A percentile compares a stretch with the other conserved stretches of the same genome.
These are phyloP conservation scores for Phytophthora foliorum DNA, from an alignment of 352 stramenopile genomes.

Conservation along the genomic window DNA sequence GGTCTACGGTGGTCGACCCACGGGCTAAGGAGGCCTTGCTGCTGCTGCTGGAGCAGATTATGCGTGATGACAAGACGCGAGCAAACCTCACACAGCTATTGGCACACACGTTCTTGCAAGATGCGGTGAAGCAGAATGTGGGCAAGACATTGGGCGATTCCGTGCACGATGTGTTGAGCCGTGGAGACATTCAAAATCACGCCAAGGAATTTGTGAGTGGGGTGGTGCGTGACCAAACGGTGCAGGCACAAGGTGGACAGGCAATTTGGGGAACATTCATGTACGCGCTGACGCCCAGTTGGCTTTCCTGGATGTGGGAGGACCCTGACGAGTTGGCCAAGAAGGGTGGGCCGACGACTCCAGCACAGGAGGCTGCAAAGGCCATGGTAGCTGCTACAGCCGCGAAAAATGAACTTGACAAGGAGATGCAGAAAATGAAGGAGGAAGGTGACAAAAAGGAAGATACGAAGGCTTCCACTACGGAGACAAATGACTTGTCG, in stretches of 20 bases:
- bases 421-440: conserved; percentile 31
- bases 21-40: conserved; percentile 58
- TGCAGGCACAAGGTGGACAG: conserved; percentile 81
- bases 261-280: conserved; percentile 85
- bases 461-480: neutral
- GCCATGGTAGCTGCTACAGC: conserved; percentile 44
- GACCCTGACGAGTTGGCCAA: conserved; percentile 27
- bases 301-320: conserved; percentile 85
- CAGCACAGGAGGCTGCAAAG: conserved; percentile 38
- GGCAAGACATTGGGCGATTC: conserved; percentile 63
- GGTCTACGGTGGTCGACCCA: conserved; percentile 57
- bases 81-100: conserved; percentile 69
- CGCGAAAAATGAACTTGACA: conserved; percentile 40
- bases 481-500: conserved; percentile 5
- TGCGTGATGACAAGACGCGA: conserved; percentile 65
- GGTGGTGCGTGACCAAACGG: conserved; percentile 85
- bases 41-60: conserved; percentile 67
- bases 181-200: conserved; percentile 80
- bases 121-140: conserved; percentile 75
- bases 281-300: conserved; percentile 80
- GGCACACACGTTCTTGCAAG: conserved; percentile 72
- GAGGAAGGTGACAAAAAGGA: conserved; percentile 10
- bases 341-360: conserved; percentile 11
- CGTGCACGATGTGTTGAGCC: conserved; percentile 82
- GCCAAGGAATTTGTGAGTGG: conserved; percentile 85